A percentile compares a stretch with the other conserved stretches of the same genome.
These are phyloP conservation scores for Diplocarpon rosae DNA, from an alignment of 2,329 filamentous ascomycete species.

Conservation along the genomic window DNA sequence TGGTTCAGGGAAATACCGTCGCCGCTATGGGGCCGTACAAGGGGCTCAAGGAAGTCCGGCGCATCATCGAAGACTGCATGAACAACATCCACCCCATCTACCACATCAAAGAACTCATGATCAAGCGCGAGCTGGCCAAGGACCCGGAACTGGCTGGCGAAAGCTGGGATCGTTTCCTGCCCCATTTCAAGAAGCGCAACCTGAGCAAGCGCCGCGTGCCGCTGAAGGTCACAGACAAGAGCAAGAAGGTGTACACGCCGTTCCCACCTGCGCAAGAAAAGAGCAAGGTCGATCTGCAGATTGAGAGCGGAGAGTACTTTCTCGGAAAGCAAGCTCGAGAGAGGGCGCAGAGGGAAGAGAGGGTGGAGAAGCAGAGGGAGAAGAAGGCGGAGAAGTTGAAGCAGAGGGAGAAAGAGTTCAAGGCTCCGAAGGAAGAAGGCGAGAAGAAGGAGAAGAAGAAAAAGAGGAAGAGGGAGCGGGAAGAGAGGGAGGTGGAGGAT, in stretches of 20 bases:
- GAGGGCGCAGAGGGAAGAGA: conserved; percentile 64
- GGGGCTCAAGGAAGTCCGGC: conserved; percentile 81
- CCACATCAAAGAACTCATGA: conserved; percentile 92
- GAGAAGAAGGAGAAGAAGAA: conserved; percentile 44
- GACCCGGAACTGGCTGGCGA: conserved; percentile 78
- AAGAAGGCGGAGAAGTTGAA: conserved; percentile 84
- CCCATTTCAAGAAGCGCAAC: conserved; percentile 92
- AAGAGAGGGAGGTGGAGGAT: conserved; percentile 12
- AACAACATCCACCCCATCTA: conserved; percentile 82
- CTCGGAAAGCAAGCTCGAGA: conserved; percentile 88
- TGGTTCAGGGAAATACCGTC: conserved; percentile 95
- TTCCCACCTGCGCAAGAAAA: conserved; percentile 96
- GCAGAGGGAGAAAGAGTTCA: conserved; percentile 75
- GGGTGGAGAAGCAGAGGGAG: conserved; percentile 72
- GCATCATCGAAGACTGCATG: conserved; percentile 93
- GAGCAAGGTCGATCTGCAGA: conserved; percentile 97
- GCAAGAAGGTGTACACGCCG: conserved; percentile 88
- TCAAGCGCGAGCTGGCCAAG: conserved; percentile 83
- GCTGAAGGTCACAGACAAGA: conserved; percentile 81
- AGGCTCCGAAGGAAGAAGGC: conserved; percentile 69
- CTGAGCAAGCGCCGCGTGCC: conserved; percentile 76
- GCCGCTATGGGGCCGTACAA: conserved; percentile 86
- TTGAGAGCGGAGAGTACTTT: conserved; percentile 97
- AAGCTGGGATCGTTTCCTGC: conserved; percentile 92
- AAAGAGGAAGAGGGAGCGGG: conserved; percentile 24